Evolutionary conservation across 805 yeast genomes (phyloP).

Genomic region (Ascoidea asiatica): DNA sequence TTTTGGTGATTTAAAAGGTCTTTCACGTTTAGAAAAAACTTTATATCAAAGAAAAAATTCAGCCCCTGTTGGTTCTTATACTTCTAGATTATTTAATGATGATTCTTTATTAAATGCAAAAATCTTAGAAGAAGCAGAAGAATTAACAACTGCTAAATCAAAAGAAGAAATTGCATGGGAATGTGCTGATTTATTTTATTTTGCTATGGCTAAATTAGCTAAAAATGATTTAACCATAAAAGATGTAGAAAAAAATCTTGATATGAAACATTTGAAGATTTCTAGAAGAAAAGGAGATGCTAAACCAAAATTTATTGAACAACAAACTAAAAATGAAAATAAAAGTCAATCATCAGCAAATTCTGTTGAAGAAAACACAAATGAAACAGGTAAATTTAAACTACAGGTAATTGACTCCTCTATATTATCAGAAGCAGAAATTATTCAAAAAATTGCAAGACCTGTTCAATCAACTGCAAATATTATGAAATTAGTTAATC

Average conservation of each 20-base stretch:
- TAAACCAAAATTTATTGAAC: slow-evolving; percentile 55
- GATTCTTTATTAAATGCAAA: slow-evolving; percentile 66
- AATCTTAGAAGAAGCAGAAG: slow-evolving; percentile 93
- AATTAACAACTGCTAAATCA: slow-evolving; percentile 69
- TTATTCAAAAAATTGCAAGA: slow-evolving; percentile 59
- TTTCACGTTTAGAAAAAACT: slow-evolving; percentile 53
- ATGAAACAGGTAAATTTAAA: slow-evolving; percentile 25
- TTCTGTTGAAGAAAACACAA: slow-evolving; percentile 15
- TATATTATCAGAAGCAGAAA: slow-evolving; percentile 26
- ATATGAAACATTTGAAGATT: slow-evolving; percentile 71
- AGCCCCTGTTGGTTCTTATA: slow-evolving; percentile 93
- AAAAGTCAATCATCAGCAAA: neutral
- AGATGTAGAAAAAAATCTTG: slow-evolving; percentile 78
- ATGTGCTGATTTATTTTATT: slow-evolving; percentile 83
- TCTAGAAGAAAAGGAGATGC: slow-evolving; percentile 95
- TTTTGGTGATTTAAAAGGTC: slow-evolving; percentile 60
- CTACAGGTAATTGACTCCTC: slow-evolving; percentile 36
- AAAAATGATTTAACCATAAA: slow-evolving; percentile 66
- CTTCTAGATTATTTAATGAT: slow-evolving; percentile 77
- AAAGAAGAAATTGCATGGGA: slow-evolving; percentile 83
- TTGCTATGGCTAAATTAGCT: slow-evolving; percentile 59
- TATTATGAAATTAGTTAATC: slow-evolving; percentile 84
- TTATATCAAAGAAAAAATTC: slow-evolving; percentile 43
- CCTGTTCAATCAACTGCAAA: slow-evolving; percentile 94
- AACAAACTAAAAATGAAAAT: slow-evolving; percentile 12